phyloP scores from a whole-genome alignment of 352 stramenopile genomes.

The Globisporangium mamillatum region DNA sequence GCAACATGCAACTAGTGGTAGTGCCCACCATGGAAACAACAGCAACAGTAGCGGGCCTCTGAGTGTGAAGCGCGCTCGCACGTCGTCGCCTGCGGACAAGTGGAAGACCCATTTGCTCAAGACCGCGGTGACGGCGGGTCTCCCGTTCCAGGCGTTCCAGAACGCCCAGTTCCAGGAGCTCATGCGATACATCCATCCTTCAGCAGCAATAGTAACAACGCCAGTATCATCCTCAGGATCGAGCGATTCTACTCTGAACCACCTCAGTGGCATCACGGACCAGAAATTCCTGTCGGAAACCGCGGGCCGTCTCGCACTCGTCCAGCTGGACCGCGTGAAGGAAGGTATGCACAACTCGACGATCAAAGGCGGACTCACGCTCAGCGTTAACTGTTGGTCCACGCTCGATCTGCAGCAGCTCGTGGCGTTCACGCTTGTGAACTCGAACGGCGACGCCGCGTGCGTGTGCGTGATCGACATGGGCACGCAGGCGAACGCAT shows the following conservation, averaged over 20 bases:
- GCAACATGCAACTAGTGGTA: background rate
- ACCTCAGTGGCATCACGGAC: conserved; percentile 23
- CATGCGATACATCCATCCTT: conserved; percentile 27
- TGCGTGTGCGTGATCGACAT: conserved; percentile 66
- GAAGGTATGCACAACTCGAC: conserved; percentile 82
- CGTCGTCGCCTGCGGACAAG: no score
- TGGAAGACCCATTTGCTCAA: conserved; percentile 29
- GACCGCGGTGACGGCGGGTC: conserved; percentile 29
- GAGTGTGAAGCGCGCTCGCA: conserved; percentile 6
- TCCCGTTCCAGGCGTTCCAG: conserved; percentile 39
- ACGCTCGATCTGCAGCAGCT: conserved; percentile 64
- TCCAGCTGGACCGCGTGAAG: conserved; percentile 76
- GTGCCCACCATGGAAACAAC: background rate
- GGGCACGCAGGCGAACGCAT: conserved; percentile 24
- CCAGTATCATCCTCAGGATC: background rate
- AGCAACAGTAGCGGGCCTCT: background rate
- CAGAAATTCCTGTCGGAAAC: conserved; percentile 37
- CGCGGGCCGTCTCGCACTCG: conserved; percentile 29
- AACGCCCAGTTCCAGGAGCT: conserved; percentile 44
- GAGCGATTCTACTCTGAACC: background rate
- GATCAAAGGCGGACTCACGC: conserved; percentile 73
- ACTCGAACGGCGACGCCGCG: conserved; percentile 73
- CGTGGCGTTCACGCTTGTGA: conserved; percentile 73
- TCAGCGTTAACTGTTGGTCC: conserved; percentile 71
- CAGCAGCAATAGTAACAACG: background rate